Evolutionary conservation across 2,329 filamentous ascomycete genomes (phyloP).

Genomic region (Claviceps quebecensis): DNA sequence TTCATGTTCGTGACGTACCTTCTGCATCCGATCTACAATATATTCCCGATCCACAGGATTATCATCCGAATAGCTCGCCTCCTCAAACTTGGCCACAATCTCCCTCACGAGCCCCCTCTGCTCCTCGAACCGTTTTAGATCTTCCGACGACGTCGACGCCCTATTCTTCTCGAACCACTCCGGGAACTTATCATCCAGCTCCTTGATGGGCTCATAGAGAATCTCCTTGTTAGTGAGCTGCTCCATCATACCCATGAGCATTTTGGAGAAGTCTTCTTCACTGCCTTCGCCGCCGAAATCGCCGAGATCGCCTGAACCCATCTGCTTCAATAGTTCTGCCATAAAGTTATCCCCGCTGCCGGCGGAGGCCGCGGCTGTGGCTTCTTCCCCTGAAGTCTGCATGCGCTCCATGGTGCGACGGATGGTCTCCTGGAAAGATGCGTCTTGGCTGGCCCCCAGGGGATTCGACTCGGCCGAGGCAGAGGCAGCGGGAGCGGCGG

Average conservation of each 20-base stretch:
- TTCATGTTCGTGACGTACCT: slow-evolving; percentile 43
- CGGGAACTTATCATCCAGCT: slow-evolving; percentile 84
- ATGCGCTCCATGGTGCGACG: slow-evolving; percentile 90
- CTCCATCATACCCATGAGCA: slow-evolving; percentile 97
- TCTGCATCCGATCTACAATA: slow-evolving; percentile 95
- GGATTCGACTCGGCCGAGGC: slow-evolving; percentile 16
- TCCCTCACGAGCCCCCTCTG: slow-evolving; percentile 69
- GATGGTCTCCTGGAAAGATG: slow-evolving; percentile 83
- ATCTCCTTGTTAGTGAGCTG: slow-evolving; percentile 98
- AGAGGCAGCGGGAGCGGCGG: slow-evolving; percentile 1
- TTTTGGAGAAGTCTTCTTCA: slow-evolving; percentile 85
- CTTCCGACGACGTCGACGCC: slow-evolving; percentile 49
- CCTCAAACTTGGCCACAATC: slow-evolving; percentile 83
- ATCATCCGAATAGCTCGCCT: slow-evolving; percentile 64
- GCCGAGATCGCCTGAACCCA: slow-evolving; percentile 37
- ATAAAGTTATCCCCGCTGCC: slow-evolving; percentile 65
- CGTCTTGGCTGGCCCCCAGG: slow-evolving; percentile 27
- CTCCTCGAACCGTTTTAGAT: slow-evolving; percentile 65
- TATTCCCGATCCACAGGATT: slow-evolving; percentile 74
- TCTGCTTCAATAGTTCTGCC: slow-evolving; percentile 81
- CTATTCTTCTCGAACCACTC: slow-evolving; percentile 73
- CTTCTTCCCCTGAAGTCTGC: slow-evolving; percentile 75
- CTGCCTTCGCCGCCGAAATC: slow-evolving; percentile 39
- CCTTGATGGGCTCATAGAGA: slow-evolving; percentile 96
- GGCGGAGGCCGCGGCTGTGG: slow-evolving; percentile 61